Conservation (phyloP, 345 rosid genomes). For the Clausena lansium region DNA sequence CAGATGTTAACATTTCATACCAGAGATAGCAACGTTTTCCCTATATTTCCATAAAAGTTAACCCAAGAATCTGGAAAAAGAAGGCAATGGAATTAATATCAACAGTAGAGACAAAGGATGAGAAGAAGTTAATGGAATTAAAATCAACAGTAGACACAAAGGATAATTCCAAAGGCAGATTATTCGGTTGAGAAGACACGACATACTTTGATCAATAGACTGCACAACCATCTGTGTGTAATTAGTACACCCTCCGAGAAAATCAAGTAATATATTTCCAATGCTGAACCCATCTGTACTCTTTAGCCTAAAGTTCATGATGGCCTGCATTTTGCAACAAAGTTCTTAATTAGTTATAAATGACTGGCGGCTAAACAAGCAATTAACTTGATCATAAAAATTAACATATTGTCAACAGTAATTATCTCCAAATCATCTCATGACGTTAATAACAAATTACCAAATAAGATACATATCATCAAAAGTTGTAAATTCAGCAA, state of each 20-base stretch:
- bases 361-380: not conserved
- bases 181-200: constrained; percentile 4
- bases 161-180: not conserved
- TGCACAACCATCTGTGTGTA: constrained; percentile 71
- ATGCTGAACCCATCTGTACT: constrained; percentile 95
- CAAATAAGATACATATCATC: not conserved
- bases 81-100: constrained; percentile 1
- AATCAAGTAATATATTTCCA: constrained; percentile 86
- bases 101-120: constrained; percentile 6
- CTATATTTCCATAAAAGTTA: constrained; percentile 91
- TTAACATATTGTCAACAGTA: not conserved
- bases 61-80: constrained; percentile 78
- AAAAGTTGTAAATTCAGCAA: not conserved
- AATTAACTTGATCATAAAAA: not conserved
- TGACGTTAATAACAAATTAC: not conserved
- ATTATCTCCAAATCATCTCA: not conserved
- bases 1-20: constrained; percentile 33
- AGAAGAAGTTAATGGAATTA: too few relatives aligned
- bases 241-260: constrained; percentile 68
- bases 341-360: not conserved
- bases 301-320: constrained; percentile 76
- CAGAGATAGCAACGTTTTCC: constrained; percentile 82
- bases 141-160: constrained; percentile 8
- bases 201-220: constrained; percentile 81
- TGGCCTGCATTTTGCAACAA: constrained; percentile 43